A percentile compares a stretch with the other conserved stretches of the same genome.
phyloP scores from a whole-genome alignment of 257 asterid species.

The Lavandula angustifolia region DNA sequence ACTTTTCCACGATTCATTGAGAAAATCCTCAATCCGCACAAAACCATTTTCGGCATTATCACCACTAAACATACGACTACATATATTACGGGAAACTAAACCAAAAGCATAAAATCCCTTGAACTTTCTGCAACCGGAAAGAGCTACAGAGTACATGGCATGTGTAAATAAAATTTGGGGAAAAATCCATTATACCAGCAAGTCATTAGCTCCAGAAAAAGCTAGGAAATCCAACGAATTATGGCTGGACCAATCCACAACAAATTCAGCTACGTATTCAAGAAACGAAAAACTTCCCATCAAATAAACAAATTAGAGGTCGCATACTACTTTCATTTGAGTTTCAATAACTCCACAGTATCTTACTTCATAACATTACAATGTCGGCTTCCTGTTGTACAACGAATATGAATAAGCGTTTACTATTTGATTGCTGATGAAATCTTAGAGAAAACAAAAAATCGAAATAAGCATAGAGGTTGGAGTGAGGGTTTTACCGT shows the following conservation, averaged over 20 bases:
- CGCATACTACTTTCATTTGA: slow-evolving; percentile 18
- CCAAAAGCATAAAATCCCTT: slow-evolving; percentile 41
- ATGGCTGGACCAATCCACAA: slow-evolving; percentile 15
- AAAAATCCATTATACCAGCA: slow-evolving; percentile 38
- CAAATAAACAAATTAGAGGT: slow-evolving; percentile 26
- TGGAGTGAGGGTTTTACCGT: neutral
- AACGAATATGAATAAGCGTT: neutral
- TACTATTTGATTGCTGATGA: neutral
- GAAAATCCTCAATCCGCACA: slow-evolving; percentile 64
- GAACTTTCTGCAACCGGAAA: slow-evolving; percentile 44
- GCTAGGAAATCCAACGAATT: slow-evolving; percentile 14
- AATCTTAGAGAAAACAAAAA: neutral
- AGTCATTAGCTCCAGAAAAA: slow-evolving; percentile 26
- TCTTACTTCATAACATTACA: neutral
- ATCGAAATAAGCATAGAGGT: neutral
- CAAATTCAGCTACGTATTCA: slow-evolving; percentile 21
- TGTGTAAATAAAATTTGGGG: slow-evolving; percentile 28
- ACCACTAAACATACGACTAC: slow-evolving; percentile 40
- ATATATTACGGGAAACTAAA: slow-evolving; percentile 52
- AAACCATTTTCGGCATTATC: slow-evolving; percentile 62
- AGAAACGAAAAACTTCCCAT: slow-evolving; percentile 36
- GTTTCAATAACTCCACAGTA: neutral
- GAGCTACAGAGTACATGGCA: slow-evolving; percentile 62
- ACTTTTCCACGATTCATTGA: slow-evolving; percentile 67
- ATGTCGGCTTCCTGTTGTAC: neutral